These are phyloP conservation scores for Glycyrrhiza uralensis DNA, from an alignment of 306 rosid species.

Conservation along the genomic window DNA sequence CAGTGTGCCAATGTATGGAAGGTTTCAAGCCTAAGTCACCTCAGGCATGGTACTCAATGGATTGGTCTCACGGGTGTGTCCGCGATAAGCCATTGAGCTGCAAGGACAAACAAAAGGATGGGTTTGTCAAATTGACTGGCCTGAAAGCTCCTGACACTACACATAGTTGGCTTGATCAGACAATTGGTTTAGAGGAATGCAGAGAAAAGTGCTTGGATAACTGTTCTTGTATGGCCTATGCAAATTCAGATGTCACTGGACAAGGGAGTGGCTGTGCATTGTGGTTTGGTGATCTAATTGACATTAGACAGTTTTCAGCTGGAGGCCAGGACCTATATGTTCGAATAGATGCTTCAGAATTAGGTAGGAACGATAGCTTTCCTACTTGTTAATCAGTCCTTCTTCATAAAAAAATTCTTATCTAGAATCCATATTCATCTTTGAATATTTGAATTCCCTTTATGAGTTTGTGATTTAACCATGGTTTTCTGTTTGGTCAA, in stretches of 20 bases:
- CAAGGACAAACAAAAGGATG: slow-evolving; percentile 27
- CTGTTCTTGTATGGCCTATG: slow-evolving; percentile 62
- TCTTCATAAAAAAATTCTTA: background rate
- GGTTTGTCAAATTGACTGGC: slow-evolving; percentile 29
- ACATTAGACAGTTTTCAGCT: slow-evolving; percentile 40
- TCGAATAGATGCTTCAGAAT: slow-evolving; percentile 53
- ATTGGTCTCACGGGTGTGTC: slow-evolving; percentile 47
- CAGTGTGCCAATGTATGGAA: slow-evolving; percentile 41
- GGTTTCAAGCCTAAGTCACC: slow-evolving; percentile 43
- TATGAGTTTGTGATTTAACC: slow-evolving; percentile 10
- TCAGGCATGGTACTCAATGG: slow-evolving; percentile 26
- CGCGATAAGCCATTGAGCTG: slow-evolving; percentile 32
- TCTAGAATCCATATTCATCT: background rate
- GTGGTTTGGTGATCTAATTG: slow-evolving; percentile 67
- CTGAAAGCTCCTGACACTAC: slow-evolving; percentile 60
- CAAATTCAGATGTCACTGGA: slow-evolving; percentile 54
- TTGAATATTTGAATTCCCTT: background rate
- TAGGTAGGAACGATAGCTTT: slow-evolving; percentile 38
- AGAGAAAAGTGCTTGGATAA: slow-evolving; percentile 30
- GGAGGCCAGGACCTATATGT: slow-evolving; percentile 68
- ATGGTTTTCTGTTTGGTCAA: slow-evolving; percentile 21
- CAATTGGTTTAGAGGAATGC: slow-evolving; percentile 35
- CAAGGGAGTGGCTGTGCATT: slow-evolving; percentile 65
- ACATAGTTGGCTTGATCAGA: slow-evolving; percentile 44
- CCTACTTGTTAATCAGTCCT: background rate